Evolutionary conservation across 164 flowering plant species (phyloP), one percentile per base, ranked within the genome.

Genomic region (Umbilicus rupestris): DNA sequence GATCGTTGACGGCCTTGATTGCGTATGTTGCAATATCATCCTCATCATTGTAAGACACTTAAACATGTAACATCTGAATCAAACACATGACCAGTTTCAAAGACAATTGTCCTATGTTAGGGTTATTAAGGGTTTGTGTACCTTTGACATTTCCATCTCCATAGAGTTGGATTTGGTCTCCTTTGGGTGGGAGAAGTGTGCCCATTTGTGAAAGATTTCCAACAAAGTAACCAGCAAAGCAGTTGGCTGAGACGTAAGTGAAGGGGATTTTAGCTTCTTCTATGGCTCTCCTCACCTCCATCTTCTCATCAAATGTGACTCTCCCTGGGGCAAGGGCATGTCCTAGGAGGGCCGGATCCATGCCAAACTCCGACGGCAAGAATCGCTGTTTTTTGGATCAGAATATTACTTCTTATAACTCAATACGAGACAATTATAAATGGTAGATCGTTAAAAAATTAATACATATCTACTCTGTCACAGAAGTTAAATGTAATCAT

Each of bases 21-120:
- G 84, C 69, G 63, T 81, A 84, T 6, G 83, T 76, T 1, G 76
- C 86, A 3, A 84, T 65, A 45, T 84, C 86, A 63, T 79, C 82
- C 62, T 81, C 86, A 12, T 74, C 83, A 26, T 78, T 46, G 69
- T 22, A 84, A 42, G 77, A 63, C 2, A 75, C 88, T 84, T 77
- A 47, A n/a, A 66, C 37, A 35, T 35, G 17, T 46, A 10, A 19
- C 20, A 46, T 17, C 3, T 19, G 50, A 46, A 19, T 46, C 37
- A 46, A 46, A 46, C 2, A 16, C 50, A 3, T 1, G 7, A 16
- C 50, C n/a, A 46, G 7, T 5, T 16, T 19, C 7, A 2, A 7
- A 35, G 16, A 46, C 50, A 16, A 46, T 14, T 2, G 6, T 46
- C 17, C 1, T 7, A 46, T 20, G 29, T 20, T 14, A 29, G 57